Base-by-base conservation (phyloP, 345 rosid species). In the Murraya paniculata region DNA sequence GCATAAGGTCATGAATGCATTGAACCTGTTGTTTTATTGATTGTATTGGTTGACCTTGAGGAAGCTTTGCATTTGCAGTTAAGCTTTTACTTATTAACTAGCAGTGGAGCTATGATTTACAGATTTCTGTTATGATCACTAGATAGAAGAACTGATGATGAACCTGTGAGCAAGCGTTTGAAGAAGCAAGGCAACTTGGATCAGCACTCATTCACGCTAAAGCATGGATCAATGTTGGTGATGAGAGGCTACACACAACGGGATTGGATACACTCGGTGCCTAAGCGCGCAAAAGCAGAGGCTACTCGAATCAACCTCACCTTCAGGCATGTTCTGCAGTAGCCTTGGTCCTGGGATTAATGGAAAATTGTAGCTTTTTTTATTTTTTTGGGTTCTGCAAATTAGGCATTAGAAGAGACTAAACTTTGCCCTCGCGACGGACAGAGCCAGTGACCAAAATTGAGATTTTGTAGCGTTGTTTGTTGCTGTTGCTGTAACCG, bases 211-310 rank as follows among this genome's bases (percentile, higher is more conserved):
- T 93, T 92, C 75, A 78, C 71, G 5, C 48, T 94, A 72, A 94
- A 91, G 87, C 97, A 93, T 65, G 98, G 98, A 80, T 92, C 98
- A 1, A 78, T 95, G 64, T 73, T 95, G 53, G 91, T 92, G 73
- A 95, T 95, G 98, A 91, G 88, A 61, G 98, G 97, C 21, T 79
- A 93, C 84, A 91, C 92, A 8, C 98, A 92, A 79, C 90, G 93
- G 75, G 98, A 95, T 45, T 95, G 98, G 98, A 77, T 89, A 7
- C 98, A 95, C 82, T 93, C 97, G 0, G 92, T 95, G 78, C 98
- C 97, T 22, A 94, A 92, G 87, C 90, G 97, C 31, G 89, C 87
- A 27, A 93, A 87, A 81, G 91, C 82, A 1, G 89, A 86, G 19
- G 84, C 93, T 0, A 84, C 86, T 60, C 88, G 93, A 74, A 90